These are phyloP conservation scores for Penicillium paradoxum DNA, from an alignment of 495 filamentous ascomycete genomes.

Conservation along the genomic window DNA sequence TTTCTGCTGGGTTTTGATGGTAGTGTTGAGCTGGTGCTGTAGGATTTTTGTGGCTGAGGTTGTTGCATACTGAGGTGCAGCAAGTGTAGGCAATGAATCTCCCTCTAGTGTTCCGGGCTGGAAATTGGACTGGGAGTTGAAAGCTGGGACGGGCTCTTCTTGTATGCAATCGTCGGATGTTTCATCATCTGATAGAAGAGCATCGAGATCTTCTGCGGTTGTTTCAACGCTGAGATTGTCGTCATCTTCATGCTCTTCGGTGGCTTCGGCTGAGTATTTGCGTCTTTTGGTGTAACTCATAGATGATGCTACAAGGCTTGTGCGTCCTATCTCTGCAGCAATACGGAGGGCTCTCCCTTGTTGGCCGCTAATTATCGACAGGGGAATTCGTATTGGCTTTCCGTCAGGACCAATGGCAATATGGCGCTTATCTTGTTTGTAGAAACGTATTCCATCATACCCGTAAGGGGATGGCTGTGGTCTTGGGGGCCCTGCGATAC, in stretches of 20 bases:
- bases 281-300: conserved; percentile 11
- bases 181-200: conserved; percentile 16
- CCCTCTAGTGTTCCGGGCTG: conserved; percentile 57
- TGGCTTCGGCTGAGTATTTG: background rate
- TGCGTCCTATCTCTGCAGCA: background rate
- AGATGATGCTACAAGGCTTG: background rate
- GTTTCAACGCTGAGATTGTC: conserved; percentile 17
- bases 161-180: background rate
- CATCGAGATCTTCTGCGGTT: conserved; percentile 20
- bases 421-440: conserved; percentile 52
- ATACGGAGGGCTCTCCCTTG: conserved; percentile 11
- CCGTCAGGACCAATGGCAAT: conserved; percentile 34
- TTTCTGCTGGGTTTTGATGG: conserved; percentile 59
- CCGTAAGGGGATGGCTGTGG: background rate
- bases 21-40: conserved; percentile 53
- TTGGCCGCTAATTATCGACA: conserved; percentile 43
- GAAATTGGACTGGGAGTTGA: conserved; percentile 53
- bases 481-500: too few species aligned
- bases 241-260: conserved; percentile 4
- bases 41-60: conserved; percentile 56
- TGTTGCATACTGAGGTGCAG: conserved; percentile 66
- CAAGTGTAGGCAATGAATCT: conserved; percentile 51
- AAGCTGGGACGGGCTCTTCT: background rate
- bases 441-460: conserved; percentile 11
- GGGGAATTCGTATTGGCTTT: conserved; percentile 42